Evolutionary conservation across 2,329 filamentous ascomycete species (phyloP).

Genomic region (Stemphylium vesicarium): DNA sequence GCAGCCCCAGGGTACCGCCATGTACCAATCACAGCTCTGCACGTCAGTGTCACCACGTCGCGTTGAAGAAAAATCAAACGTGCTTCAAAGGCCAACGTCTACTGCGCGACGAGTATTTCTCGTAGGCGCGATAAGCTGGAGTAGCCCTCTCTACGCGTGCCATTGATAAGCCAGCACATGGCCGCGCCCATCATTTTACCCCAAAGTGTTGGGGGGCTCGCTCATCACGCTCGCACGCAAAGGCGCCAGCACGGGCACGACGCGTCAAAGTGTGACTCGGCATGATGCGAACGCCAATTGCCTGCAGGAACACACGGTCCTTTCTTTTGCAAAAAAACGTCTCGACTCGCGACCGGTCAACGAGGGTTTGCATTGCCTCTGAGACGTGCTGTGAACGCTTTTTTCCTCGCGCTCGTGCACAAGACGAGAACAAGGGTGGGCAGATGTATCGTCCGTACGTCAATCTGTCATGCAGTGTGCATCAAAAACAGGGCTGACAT

Average conservation of each 20-base stretch:
- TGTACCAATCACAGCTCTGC: slow-evolving; percentile 22
- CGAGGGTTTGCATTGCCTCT: not conserved
- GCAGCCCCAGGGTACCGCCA: not conserved
- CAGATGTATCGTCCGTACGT: too few relatives aligned
- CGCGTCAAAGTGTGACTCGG: slow-evolving; percentile 24
- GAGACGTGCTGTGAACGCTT: not conserved
- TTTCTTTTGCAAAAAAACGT: slow-evolving; percentile 14
- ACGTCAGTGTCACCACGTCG: slow-evolving; percentile 28
- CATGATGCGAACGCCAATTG: slow-evolving; percentile 29
- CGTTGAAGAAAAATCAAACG: slow-evolving; percentile 8
- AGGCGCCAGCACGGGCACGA: slow-evolving; percentile 3
- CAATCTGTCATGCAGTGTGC: slow-evolving; percentile 16
- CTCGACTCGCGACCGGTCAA: slow-evolving; percentile 30
- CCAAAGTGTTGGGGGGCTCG: not conserved
- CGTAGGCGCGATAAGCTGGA: not conserved
- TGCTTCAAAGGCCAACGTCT: not conserved
- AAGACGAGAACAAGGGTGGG: not conserved
- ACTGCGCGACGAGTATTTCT: not conserved
- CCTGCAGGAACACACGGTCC: slow-evolving; percentile 20
- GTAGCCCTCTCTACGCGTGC: not conserved
- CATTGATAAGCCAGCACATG: not conserved
- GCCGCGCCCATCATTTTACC: not conserved
- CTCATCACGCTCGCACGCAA: not conserved
- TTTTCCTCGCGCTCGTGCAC: not conserved
- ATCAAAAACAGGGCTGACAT: not conserved